Evolutionary conservation across 495 filamentous ascomycete genomes (phyloP).

Genomic region (Hypoxylon fuscum): DNA sequence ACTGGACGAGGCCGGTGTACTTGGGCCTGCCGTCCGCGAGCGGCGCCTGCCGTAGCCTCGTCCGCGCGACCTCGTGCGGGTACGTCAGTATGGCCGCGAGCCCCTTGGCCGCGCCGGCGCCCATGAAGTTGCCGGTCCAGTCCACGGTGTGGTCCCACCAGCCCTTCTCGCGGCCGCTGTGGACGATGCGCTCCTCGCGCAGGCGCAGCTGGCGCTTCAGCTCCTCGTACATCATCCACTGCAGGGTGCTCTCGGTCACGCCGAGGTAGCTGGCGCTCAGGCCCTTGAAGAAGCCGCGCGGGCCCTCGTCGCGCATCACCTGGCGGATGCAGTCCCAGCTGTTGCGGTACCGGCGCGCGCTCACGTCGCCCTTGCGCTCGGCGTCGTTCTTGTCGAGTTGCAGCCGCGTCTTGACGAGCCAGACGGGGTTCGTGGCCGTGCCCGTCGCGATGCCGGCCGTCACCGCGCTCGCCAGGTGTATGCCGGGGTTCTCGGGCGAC

Average conservation of each 20-base stretch:
- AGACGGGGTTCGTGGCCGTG: constrained; percentile 91
- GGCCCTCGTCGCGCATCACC: constrained; percentile 77
- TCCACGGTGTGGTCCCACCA: constrained; percentile 71
- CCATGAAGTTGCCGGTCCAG: constrained; percentile 75
- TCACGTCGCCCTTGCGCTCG: constrained; percentile 58
- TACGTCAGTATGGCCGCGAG: constrained; percentile 83
- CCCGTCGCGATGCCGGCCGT: constrained; percentile 80
- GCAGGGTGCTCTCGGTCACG: constrained; percentile 83
- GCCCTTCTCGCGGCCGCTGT: constrained; percentile 63
- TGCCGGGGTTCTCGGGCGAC: constrained; percentile 70
- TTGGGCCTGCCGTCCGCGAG: constrained; percentile 75
- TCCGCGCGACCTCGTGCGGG: constrained; percentile 88
- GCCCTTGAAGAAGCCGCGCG: constrained; percentile 82
- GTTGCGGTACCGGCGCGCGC: constrained; percentile 76
- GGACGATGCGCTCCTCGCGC: constrained; percentile 63
- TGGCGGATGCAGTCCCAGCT: constrained; percentile 82
- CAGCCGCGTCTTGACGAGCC: constrained; percentile 88
- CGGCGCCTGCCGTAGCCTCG: constrained; percentile 82
- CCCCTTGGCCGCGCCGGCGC: constrained; percentile 83
- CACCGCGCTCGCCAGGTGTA: constrained; percentile 78
- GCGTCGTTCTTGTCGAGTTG: constrained; percentile 80
- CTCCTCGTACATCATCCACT: constrained; percentile 88
- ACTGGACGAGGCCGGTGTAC: constrained; percentile 84
- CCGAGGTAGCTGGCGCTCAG: constrained; percentile 89
- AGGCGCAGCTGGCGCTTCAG: constrained; percentile 72